phyloP scores from a whole-genome alignment of 169 alveolate genomes.

The Babesia gibsoni region DNA sequence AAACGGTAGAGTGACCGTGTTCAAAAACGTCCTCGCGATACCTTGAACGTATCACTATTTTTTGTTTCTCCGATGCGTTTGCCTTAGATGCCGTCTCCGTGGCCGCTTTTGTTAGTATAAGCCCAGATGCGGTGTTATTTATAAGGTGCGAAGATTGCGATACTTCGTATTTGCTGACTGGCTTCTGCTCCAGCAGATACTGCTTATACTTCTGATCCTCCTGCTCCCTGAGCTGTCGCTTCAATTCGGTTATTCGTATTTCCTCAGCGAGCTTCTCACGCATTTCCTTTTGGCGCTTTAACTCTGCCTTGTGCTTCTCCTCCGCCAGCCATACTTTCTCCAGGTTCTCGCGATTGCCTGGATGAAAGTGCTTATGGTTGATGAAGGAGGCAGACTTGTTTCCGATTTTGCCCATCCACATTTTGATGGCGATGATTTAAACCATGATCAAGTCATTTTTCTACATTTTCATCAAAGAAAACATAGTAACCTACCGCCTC shows the following conservation, averaged over 20 bases:
- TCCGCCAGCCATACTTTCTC: constrained; percentile 96
- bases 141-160: neutral
- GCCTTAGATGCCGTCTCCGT: neutral
- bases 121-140: constrained; percentile 18
- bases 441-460: too few relatives aligned
- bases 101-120: constrained; percentile 19
- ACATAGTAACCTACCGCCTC: too few relatives aligned
- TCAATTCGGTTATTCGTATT: constrained; percentile 87
- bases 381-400: constrained; percentile 88
- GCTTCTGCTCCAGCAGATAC: constrained; percentile 56
- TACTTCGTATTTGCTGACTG: constrained; percentile 19
- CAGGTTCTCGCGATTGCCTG: constrained; percentile 89
- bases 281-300: constrained; percentile 87
- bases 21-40: constrained; percentile 74
- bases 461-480: too few relatives aligned
- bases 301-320: constrained; percentile 88
- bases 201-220: constrained; percentile 65
- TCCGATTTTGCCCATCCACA: constrained; percentile 90
- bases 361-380: constrained; percentile 92
- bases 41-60: constrained; percentile 64
- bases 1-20: constrained; percentile 74
- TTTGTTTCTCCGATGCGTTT: constrained; percentile 28
- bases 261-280: constrained; percentile 93
- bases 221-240: constrained; percentile 78
- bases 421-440: constrained; percentile 47